Conservation (phyloP, 192 early-diverging fungal genomes). For the Rhizoclosmatium globosum region DNA sequence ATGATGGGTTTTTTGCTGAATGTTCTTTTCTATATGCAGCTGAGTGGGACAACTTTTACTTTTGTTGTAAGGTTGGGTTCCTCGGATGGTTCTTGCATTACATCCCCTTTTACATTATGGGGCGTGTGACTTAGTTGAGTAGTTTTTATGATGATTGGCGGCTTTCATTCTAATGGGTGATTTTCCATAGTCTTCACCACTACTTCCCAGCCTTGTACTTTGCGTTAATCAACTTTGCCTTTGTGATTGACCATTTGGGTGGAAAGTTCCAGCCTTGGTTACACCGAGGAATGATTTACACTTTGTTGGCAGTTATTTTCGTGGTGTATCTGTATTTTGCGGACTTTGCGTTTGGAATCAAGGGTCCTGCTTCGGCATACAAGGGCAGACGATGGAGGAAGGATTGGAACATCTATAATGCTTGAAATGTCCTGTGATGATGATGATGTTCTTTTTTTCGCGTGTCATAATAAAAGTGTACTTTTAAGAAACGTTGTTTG, state of each 20-base stretch:
- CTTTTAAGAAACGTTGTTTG: background rate
- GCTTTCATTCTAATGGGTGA: background rate
- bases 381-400: conserved; percentile 74
- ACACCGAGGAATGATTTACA: conserved; percentile 36
- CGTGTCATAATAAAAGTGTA: background rate
- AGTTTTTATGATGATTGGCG: background rate
- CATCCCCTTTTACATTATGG: conserved; percentile 94
- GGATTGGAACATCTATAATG: conserved; percentile 81
- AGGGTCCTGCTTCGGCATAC: conserved; percentile 65
- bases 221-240: conserved; percentile 81
- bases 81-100: conserved; percentile 97
- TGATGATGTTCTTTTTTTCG: background rate
- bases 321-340: conserved; percentile 79
- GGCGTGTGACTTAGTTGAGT: conserved; percentile 85
- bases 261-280: conserved; percentile 50
- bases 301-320: conserved; percentile 51
- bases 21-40: background rate
- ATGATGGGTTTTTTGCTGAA: background rate
- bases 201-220: conserved; percentile 98
- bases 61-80: conserved; percentile 74
- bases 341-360: conserved; percentile 84
- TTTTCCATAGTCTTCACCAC: conserved; percentile 76
- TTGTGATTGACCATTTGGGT: conserved; percentile 76
- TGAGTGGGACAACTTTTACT: conserved; percentile 77
- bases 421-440: background rate